A percentile compares a stretch with the other conserved stretches of the same genome.
Evolutionary conservation across 2,329 filamentous ascomycete genomes (phyloP).

Genomic region (Claviceps spartinae): DNA sequence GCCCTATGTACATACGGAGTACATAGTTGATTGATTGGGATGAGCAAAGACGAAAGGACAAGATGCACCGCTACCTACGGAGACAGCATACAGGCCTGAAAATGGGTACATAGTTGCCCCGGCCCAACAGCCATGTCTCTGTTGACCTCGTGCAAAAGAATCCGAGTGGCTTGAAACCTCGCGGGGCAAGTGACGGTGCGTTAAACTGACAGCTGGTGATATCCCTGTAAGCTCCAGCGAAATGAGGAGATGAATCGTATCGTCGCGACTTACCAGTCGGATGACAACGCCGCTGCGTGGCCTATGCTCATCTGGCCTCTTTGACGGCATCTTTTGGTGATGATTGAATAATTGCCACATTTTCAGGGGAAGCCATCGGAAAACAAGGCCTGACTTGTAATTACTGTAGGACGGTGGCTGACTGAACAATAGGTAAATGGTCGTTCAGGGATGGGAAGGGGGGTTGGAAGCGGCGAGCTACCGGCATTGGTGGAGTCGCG

Average conservation of each 20-base stretch:
- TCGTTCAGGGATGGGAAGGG: background rate
- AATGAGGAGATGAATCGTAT: background rate
- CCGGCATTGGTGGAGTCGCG: background rate
- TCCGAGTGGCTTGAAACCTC: background rate
- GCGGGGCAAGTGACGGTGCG: background rate
- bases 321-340: background rate
- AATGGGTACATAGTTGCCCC: background rate
- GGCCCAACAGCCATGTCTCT: background rate
- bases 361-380: background rate
- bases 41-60: background rate
- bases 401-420: background rate
- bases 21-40: background rate
- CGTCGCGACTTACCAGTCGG: background rate
- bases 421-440: background rate
- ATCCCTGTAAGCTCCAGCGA: background rate
- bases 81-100: background rate
- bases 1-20: no score
- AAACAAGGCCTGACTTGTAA: background rate
- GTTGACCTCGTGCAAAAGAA: background rate
- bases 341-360: background rate
- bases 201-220: background rate
- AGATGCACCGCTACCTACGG: background rate
- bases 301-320: background rate
- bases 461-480: background rate
- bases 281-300: background rate